These are phyloP conservation scores for Diplodia corticola DNA, from an alignment of 2,329 filamentous ascomycete species.

Conservation along the genomic window DNA sequence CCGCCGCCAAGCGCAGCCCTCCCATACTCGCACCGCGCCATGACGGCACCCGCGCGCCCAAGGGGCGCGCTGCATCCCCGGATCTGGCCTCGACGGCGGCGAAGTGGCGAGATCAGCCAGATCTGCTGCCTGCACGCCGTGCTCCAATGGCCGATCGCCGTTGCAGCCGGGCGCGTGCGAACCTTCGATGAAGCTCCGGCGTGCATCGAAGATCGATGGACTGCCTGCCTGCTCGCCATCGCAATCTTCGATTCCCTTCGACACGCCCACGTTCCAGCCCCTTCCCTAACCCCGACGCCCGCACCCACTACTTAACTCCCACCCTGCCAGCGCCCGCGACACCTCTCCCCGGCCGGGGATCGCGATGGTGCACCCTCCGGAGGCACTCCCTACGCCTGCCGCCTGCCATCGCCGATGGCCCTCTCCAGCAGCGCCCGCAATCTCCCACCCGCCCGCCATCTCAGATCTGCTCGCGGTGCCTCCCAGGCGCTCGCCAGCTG, in stretches of 20 bases:
- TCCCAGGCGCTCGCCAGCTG: too few relatives aligned
- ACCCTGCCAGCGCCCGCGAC: not conserved
- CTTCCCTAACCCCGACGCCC: slow-evolving; percentile 5
- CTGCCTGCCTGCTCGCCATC: not conserved
- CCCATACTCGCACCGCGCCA: not conserved
- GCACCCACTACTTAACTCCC: slow-evolving; percentile 2
- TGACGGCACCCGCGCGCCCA: not conserved
- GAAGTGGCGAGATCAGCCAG: slow-evolving; percentile 8
- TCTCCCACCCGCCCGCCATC: not conserved
- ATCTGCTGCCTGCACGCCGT: slow-evolving; percentile 1
- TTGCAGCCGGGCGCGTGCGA: not conserved
- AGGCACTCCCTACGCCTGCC: not conserved
- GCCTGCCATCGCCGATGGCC: slow-evolving; percentile 8
- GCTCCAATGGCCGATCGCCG: not conserved
- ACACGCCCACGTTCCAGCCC: slow-evolving; percentile 4
- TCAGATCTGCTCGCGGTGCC: not conserved
- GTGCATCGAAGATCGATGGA: slow-evolving; percentile 1
- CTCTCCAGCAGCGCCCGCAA: not conserved
- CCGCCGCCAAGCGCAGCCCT: not conserved
- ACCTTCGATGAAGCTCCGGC: slow-evolving; percentile 2
- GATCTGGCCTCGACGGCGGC: not conserved
- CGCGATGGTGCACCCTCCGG: not conserved
- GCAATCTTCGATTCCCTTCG: slow-evolving; percentile 16
- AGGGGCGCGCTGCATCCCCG: not conserved
- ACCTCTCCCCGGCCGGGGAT: not conserved